Conservation (phyloP, 2,329 filamentous ascomycete genomes). For the Shiraia sp. region DNA sequence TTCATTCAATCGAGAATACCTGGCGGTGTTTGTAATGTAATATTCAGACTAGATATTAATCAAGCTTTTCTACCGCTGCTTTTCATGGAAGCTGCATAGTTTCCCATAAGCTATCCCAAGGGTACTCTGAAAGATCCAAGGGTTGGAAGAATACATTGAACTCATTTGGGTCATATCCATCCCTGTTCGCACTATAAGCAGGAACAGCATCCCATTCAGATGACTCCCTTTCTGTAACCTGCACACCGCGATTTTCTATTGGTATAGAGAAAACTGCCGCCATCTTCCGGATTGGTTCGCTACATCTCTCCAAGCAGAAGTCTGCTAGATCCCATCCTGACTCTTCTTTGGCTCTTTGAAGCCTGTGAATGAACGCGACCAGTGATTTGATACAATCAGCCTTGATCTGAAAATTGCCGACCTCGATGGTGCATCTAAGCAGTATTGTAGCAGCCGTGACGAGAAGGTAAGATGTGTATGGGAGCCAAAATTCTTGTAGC, state of each 20-base stretch:
- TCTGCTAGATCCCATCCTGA: conserved; percentile 23
- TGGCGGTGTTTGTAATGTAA: too few species aligned
- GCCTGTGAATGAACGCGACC: conserved; percentile 8
- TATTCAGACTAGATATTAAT: too few species aligned
- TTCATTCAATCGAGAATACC: too few species aligned
- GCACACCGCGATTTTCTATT: not conserved
- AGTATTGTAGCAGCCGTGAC: conserved; percentile 22
- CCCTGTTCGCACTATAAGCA: not conserved
- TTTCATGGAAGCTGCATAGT: not conserved
- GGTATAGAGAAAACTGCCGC: conserved; percentile 10
- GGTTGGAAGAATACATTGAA: not conserved
- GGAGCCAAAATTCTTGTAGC: conserved; percentile 25
- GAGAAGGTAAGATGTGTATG: conserved; percentile 22
- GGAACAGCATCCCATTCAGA: not conserved
- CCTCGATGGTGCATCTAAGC: conserved; percentile 19
- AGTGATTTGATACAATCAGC: conserved; percentile 8
- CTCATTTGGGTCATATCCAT: not conserved
- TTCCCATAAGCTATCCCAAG: not conserved
- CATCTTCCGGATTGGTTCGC: conserved; percentile 24
- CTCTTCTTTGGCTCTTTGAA: conserved; percentile 9
- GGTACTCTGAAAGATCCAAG: not conserved
- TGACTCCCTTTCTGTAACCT: not conserved
- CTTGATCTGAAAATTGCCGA: conserved; percentile 10
- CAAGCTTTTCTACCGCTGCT: too few species aligned
- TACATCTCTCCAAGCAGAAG: conserved; percentile 22